phyloP scores from a whole-genome alignment of 768 basidiomycete genomes.

The Boletus rubescentipes region DNA sequence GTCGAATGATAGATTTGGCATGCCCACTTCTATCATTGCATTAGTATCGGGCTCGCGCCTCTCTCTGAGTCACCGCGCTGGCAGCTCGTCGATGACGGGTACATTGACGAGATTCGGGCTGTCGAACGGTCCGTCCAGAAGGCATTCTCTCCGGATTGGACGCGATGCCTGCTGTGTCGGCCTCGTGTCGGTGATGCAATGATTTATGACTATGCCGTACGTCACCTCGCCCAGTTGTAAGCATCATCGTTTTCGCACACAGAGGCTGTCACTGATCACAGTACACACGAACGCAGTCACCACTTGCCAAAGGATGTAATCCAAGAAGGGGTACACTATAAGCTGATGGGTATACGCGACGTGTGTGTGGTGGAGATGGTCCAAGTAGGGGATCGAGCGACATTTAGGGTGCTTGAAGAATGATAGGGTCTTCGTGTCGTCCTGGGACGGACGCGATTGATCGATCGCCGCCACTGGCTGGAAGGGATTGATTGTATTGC shows the following conservation, averaged over 20 bases:
- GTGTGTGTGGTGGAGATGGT: conserved; percentile 3
- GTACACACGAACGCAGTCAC: conserved; percentile 4
- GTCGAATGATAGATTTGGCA: conserved; percentile 9
- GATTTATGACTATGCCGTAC: not conserved
- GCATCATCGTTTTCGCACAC: not conserved
- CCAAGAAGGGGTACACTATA: conserved; percentile 3
- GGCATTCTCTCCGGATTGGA: not conserved
- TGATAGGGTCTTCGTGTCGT: not conserved
- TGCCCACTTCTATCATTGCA: conserved; percentile 7
- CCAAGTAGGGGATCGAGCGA: not conserved
- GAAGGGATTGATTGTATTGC: not conserved
- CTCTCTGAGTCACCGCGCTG: conserved; percentile 6
- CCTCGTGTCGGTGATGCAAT: conserved; percentile 5
- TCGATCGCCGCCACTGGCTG: not conserved
- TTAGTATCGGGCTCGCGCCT: not conserved
- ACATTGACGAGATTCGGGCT: conserved; percentile 6
- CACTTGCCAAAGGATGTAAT: not conserved
- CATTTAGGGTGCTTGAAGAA: conserved; percentile 8
- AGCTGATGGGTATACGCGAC: not conserved
- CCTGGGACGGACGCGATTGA: not conserved
- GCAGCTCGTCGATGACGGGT: conserved; percentile 8
- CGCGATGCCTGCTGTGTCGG: conserved; percentile 10
- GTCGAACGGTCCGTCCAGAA: conserved; percentile 1
- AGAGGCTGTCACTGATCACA: not conserved
- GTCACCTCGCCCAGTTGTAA: conserved; percentile 4